Evolutionary conservation across 2,329 filamentous ascomycete species (phyloP).

Genomic region (Escovopsis sp.): DNA sequence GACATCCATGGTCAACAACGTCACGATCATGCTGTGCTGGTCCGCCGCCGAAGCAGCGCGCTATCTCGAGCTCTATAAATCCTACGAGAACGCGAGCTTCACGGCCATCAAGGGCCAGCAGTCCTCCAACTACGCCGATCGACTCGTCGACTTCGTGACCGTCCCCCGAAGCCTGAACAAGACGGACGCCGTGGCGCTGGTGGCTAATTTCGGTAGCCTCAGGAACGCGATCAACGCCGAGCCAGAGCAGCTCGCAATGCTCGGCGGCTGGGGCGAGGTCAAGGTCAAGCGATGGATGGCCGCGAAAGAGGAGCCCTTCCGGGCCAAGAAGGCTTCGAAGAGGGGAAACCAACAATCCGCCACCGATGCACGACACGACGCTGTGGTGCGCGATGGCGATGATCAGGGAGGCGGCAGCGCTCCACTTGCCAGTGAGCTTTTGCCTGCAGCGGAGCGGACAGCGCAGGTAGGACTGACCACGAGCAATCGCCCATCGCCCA

Average conservation of each 20-base stretch:
- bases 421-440: too few species aligned
- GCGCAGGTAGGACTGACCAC: too few species aligned
- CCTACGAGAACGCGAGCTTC: slow-evolving; percentile 71
- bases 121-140: slow-evolving; percentile 69
- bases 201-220: slow-evolving; percentile 83
- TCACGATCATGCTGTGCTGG: slow-evolving; percentile 89
- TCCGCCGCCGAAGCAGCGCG: slow-evolving; percentile 83
- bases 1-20: slow-evolving; percentile 80
- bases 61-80: slow-evolving; percentile 91
- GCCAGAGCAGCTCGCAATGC: slow-evolving; percentile 66
- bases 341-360: slow-evolving; percentile 13
- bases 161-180: slow-evolving; percentile 85
- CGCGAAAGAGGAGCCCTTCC: slow-evolving; percentile 73
- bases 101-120: slow-evolving; percentile 76
- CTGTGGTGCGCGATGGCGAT: slow-evolving; percentile 3
- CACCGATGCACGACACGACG: neutral
- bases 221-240: slow-evolving; percentile 76
- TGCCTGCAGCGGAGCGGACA: too few species aligned
- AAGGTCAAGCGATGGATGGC: slow-evolving; percentile 80
- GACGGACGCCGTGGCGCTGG: slow-evolving; percentile 78
- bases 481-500: too few species aligned
- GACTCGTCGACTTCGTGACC: slow-evolving; percentile 84
- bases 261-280: slow-evolving; percentile 91
- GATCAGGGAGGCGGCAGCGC: slow-evolving; percentile 3
- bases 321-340: slow-evolving; percentile 56